phyloP scores from a whole-genome alignment of 306 rosid species.

The Prunus armeniaca region DNA sequence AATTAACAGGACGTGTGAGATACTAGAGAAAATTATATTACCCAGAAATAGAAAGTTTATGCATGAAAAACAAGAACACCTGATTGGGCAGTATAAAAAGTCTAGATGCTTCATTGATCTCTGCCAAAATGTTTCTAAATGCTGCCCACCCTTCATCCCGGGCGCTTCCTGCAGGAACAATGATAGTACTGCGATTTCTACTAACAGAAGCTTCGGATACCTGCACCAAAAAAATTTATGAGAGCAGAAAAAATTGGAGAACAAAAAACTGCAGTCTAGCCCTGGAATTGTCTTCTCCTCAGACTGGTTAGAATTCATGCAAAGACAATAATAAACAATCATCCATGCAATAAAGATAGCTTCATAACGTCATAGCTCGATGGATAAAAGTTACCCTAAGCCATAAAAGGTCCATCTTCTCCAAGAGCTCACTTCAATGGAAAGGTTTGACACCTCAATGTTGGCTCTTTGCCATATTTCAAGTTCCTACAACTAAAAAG shows the following conservation, averaged over 20 bases:
- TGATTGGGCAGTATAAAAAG: slow-evolving; percentile 89
- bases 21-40: slow-evolving; percentile 4
- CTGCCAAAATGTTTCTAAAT: slow-evolving; percentile 93
- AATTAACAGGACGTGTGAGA: slow-evolving; percentile 28
- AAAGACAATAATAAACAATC: neutral
- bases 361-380: neutral
- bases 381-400: neutral
- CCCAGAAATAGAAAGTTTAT: slow-evolving; percentile 10
- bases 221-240: slow-evolving; percentile 39
- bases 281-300: neutral
- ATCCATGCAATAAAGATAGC: slow-evolving; percentile 1
- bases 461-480: neutral
- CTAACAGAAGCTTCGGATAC: slow-evolving; percentile 98
- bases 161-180: slow-evolving; percentile 95
- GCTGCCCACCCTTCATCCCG: slow-evolving; percentile 99
- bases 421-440: slow-evolving; percentile 4
- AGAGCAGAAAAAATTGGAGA: slow-evolving; percentile 21
- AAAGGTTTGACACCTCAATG: slow-evolving; percentile 7
- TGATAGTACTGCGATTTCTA: slow-evolving; percentile 97
- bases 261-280: slow-evolving; percentile 9
- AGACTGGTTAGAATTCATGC: neutral
- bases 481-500: neutral
- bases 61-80: slow-evolving; percentile 46
- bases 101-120: slow-evolving; percentile 94
- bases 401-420: slow-evolving; percentile 1